These are phyloP conservation scores for Dipteronia dyeriana DNA, from an alignment of 345 rosid species.

Conservation along the genomic window DNA sequence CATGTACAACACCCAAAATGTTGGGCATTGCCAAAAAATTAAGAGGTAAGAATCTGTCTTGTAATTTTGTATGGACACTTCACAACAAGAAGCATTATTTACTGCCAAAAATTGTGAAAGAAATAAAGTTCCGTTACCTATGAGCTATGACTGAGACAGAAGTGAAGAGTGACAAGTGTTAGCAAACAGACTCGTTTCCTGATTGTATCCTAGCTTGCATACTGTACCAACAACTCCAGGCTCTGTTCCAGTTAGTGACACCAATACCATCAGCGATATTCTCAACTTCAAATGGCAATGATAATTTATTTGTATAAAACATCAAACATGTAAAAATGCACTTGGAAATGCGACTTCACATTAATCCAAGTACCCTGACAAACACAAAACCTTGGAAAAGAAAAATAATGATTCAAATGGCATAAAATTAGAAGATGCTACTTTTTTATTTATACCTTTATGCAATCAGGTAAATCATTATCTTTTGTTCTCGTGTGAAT, in stretches of 20 bases:
- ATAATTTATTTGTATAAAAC: neutral
- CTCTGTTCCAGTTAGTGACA: constrained; percentile 45
- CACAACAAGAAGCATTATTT: constrained; percentile 6
- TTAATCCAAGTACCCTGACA: neutral
- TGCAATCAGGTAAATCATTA: constrained; percentile 71
- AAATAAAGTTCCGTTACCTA: neutral
- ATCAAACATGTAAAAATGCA: neutral
- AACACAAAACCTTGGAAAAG: neutral
- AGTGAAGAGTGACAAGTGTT: constrained; percentile 6
- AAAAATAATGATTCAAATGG: neutral
- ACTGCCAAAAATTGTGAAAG: neutral
- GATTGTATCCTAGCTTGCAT: constrained; percentile 19
- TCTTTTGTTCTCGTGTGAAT: constrained; percentile 71
- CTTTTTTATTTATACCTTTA: constrained; percentile 48
- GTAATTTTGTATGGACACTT: neutral
- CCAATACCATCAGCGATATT: neutral
- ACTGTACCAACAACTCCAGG: constrained; percentile 66
- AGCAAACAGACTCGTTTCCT: constrained; percentile 3
- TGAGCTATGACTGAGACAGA: neutral
- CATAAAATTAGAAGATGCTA: constrained; percentile 5
- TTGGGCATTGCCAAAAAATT: constrained; percentile 5
- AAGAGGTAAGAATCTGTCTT: neutral
- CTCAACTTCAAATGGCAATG: neutral
- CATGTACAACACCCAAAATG: neutral
- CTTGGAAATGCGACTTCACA: neutral